phyloP scores from a whole-genome alignment of 768 basidiomycete species.

The Tylopilus rubrobrunneus region DNA sequence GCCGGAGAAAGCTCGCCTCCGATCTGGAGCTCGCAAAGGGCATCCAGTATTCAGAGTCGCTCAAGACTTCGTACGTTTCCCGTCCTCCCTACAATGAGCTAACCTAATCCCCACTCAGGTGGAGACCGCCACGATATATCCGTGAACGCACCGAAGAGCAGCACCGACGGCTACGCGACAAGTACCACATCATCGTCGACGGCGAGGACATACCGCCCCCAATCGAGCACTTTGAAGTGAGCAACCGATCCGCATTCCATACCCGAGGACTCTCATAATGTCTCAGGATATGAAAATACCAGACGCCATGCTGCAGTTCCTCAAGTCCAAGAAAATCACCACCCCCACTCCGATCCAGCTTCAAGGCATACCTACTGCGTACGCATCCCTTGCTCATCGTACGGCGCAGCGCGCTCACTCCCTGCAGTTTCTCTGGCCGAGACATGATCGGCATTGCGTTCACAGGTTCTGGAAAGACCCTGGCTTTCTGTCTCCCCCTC shows the following conservation, averaged over 20 bases:
- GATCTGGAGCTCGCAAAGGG: constrained; percentile 93
- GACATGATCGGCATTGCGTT: constrained; percentile 99
- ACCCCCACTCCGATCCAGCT: constrained; percentile 94
- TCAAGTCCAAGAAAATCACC: constrained; percentile 81
- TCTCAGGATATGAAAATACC: constrained; percentile 98
- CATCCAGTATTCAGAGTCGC: constrained; percentile 82
- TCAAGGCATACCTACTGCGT: constrained; percentile 96
- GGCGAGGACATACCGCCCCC: constrained; percentile 93
- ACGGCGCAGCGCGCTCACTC: constrained; percentile 2
- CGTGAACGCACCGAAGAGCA: constrained; percentile 66
- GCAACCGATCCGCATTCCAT: constrained; percentile 2
- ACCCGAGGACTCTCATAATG: constrained; percentile 11
- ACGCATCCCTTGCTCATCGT: constrained; percentile 29
- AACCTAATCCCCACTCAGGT: constrained; percentile 46
- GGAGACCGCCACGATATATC: constrained; percentile 84
- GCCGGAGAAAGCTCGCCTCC: constrained; percentile 85
- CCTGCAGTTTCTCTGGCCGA: constrained; percentile 79
- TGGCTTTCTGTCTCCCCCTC: constrained; percentile 96
- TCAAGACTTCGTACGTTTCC: constrained; percentile 70
- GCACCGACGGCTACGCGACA: constrained; percentile 73
- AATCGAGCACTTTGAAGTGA: constrained; percentile 80
- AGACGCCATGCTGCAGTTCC: constrained; percentile 71
- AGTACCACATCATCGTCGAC: constrained; percentile 92
- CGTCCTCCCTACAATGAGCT: neutral
- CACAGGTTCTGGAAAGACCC: constrained; percentile 97